Conservation (phyloP, 768 basidiomycete species). For the Naganishia kalamii region DNA sequence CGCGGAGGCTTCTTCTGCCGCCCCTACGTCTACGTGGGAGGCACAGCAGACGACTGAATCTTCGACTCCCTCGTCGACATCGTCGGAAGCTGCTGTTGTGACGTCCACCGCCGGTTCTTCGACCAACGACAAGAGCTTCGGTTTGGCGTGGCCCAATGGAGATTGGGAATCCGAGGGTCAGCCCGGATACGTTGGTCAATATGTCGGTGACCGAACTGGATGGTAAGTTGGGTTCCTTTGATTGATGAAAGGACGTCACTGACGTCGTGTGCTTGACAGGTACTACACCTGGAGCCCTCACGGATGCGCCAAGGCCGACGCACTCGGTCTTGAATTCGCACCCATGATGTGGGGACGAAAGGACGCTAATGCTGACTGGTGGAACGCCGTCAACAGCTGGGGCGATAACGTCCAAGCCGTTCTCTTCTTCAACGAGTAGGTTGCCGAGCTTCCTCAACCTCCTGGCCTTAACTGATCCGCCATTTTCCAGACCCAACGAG, state of each 20-base stretch:
- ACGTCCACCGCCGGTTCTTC: conserved; percentile 20
- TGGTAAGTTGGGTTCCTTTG: conserved; percentile 24
- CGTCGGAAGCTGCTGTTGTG: background rate
- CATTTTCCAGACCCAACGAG: conserved; percentile 60
- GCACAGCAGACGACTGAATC: background rate
- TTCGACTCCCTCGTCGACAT: conserved; percentile 1
- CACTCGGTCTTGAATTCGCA: conserved; percentile 54
- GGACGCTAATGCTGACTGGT: conserved; percentile 52
- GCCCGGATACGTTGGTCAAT: conserved; percentile 52
- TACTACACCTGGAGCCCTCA: conserved; percentile 55
- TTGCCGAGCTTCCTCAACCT: conserved; percentile 27
- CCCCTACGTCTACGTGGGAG: background rate
- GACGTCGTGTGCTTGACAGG: background rate
- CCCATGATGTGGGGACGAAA: conserved; percentile 68
- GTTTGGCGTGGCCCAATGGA: conserved; percentile 64
- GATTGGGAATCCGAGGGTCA: conserved; percentile 44
- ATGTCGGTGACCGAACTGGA: conserved; percentile 50
- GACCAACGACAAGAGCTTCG: conserved; percentile 51
- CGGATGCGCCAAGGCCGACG: conserved; percentile 48
- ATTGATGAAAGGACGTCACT: background rate
- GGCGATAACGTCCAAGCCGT: conserved; percentile 49
- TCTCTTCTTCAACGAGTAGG: conserved; percentile 69
- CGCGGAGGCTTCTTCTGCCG: conserved; percentile 17
- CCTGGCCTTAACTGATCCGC: background rate
- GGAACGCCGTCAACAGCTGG: conserved; percentile 54